Percentiles rank a stretch among this genome's conserved stretches.
Evolutionary conservation across 139 green algal genomes (phyloP).

Genomic region (Closterium sp.): DNA sequence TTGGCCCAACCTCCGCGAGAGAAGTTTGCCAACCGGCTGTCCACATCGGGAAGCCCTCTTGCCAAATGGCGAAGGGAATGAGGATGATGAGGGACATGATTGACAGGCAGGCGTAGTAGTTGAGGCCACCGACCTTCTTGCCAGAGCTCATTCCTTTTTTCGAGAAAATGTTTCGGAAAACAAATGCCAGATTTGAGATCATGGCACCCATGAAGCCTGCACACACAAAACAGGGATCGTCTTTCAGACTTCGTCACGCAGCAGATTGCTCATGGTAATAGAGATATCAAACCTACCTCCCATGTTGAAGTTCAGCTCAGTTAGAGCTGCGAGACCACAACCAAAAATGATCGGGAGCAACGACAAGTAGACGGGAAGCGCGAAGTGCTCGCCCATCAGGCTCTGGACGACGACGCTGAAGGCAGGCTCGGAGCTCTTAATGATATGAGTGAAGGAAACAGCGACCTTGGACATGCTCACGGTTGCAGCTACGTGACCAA

Average conservation of each 20-base stretch:
- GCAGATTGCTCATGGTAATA: not conserved
- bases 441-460: slow-evolving; percentile 95
- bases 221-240: not conserved
- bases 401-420: slow-evolving; percentile 90
- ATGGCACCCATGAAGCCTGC: slow-evolving; percentile 53
- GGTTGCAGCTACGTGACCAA: slow-evolving; percentile 96
- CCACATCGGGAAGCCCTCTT: slow-evolving; percentile 43
- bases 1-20: slow-evolving; percentile 27
- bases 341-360: slow-evolving; percentile 90
- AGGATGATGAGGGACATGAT: slow-evolving; percentile 53
- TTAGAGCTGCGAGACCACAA: slow-evolving; percentile 28
- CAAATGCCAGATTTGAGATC: slow-evolving; percentile 56
- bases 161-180: slow-evolving; percentile 56
- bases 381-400: slow-evolving; percentile 78
- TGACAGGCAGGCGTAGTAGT: slow-evolving; percentile 54
- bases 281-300: slow-evolving; percentile 1
- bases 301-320: slow-evolving; percentile 87
- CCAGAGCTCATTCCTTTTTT: slow-evolving; percentile 53
- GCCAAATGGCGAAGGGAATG: slow-evolving; percentile 52
- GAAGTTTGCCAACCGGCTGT: slow-evolving; percentile 47
- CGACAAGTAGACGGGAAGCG: slow-evolving; percentile 75
- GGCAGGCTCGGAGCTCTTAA: slow-evolving; percentile 75
- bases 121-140: slow-evolving; percentile 51
- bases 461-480: slow-evolving; percentile 94
- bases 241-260: too few relatives aligned